Conservation (phyloP, 1,139 yeast species). For the Kurtzmaniella quercitrusa region DNA sequence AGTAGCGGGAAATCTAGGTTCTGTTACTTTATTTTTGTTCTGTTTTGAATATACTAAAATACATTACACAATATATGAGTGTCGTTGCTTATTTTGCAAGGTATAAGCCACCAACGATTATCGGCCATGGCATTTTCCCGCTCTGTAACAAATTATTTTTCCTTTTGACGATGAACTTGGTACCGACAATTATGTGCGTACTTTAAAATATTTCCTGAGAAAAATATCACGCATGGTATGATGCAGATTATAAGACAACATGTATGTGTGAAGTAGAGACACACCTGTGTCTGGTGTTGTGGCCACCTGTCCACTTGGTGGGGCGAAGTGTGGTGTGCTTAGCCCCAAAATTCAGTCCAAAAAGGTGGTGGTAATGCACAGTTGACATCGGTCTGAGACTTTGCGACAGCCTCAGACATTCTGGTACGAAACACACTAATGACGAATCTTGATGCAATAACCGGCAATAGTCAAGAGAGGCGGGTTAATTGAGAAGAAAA, state of each 20-base stretch:
- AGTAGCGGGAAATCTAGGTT: no score
- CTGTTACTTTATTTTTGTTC: no score
- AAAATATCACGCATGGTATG: background rate
- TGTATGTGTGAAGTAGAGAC: no score
- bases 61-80: background rate
- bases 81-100: background rate
- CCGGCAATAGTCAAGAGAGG: background rate
- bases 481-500: background rate
- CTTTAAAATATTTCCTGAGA: background rate
- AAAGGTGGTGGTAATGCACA: background rate
- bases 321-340: no score
- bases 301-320: no score
- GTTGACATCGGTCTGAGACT: background rate
- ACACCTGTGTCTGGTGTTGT: no score
- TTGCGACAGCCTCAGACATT: background rate
- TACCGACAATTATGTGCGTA: background rate
- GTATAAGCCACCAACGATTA: background rate
- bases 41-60: no score
- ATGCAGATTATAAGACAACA: background rate
- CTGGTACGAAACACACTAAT: slow-evolving; percentile 1
- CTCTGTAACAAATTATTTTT: background rate
- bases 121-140: background rate
- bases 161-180: background rate
- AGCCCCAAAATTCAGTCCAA: no score
- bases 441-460: background rate